Conservation (phyloP, 805 yeast species). For the Candida michaelii region DNA sequence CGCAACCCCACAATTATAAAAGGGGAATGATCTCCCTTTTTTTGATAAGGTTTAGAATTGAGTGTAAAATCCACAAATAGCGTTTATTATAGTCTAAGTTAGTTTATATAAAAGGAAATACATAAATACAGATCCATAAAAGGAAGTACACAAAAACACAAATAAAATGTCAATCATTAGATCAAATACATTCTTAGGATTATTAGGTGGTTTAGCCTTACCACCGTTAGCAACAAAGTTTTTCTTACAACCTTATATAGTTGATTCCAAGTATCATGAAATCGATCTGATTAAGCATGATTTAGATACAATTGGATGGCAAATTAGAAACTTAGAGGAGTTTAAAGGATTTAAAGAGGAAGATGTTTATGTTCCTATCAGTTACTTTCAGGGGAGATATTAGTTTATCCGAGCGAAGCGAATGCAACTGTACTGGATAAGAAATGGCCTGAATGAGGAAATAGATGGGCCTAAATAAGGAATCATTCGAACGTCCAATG, state of each 20-base stretch:
- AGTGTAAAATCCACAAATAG: too few relatives aligned
- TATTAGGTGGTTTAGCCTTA: conserved; percentile 28
- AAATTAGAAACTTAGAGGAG: conserved; percentile 32
- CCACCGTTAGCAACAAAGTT: conserved; percentile 32
- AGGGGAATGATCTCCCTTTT: background rate
- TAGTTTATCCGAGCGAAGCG: too few relatives aligned
- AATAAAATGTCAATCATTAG: conserved; percentile 10
- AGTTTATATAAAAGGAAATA: background rate
- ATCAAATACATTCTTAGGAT: conserved; percentile 18
- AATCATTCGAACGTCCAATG: too few relatives aligned
- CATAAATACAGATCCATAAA: background rate
- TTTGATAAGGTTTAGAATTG: background rate
- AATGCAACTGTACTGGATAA: too few relatives aligned
- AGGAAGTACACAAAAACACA: too few relatives aligned
- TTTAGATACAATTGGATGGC: conserved; percentile 36
- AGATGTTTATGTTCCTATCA: conserved; percentile 29
- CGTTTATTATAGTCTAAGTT: background rate
- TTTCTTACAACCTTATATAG: conserved; percentile 24
- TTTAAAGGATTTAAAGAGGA: conserved; percentile 26
- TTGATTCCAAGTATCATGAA: conserved; percentile 26
- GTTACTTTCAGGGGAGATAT: conserved; percentile 23
- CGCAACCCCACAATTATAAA: conserved; percentile 5
- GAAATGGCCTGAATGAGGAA: too few relatives aligned
- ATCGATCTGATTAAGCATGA: conserved; percentile 30
- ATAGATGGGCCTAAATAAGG: too few relatives aligned